Base-by-base conservation (phyloP, 139 green algal genomes). In the Chlamydomonas schloesseri region DNA sequence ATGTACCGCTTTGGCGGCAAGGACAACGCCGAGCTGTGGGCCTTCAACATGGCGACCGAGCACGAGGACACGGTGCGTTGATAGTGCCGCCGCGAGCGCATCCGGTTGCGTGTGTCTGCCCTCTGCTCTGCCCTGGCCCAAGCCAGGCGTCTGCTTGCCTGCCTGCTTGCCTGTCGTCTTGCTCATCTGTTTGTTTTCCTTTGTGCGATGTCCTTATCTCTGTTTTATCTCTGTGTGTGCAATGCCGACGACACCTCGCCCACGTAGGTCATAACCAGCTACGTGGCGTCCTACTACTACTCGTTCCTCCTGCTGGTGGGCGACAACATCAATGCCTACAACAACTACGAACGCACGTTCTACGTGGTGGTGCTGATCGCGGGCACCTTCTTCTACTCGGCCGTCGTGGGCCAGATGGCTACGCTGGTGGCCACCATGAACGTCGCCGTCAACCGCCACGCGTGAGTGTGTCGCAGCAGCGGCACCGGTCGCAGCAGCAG, bases 261-360 rank as follows among this genome's bases (percentile, higher is more conserved):
- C 18, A 24, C 55, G 55, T 26, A 46, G 47, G 10, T 83, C 37
- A 47, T 50, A 5, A 50, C 60, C 46, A 33, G 46, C 34, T 85
- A 85, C 69, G 55, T 87, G 2, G 31, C 64, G 4, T 58, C 46
- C 21, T 87, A 80, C 69, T 87, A 87, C 55, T 79, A 62, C 69
- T 65, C 69, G 55, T 87, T 87, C 53, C 26, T 87, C 26, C 34
- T 72, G 9, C 36, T 86, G 84, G 70, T 89, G n/a, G 84, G 84
- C 57, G 84, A 89, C 33, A 89, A 89, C 75, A 36, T 89, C 20
- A 20, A 37, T 3, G 53, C 84, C 23, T 84, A 89, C 74, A 89
- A 89, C 76, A 85, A 89, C 69, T 73, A 72, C 29, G 83, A 88
- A 60, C 83, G 83, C 73, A 74, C 73, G 21, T 88, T 82, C 46